Evolutionary conservation across 2,329 filamentous ascomycete species (phyloP), one percentile per base, ranked within the genome.

Genomic region (Biscogniauxia mediterranea): DNA sequence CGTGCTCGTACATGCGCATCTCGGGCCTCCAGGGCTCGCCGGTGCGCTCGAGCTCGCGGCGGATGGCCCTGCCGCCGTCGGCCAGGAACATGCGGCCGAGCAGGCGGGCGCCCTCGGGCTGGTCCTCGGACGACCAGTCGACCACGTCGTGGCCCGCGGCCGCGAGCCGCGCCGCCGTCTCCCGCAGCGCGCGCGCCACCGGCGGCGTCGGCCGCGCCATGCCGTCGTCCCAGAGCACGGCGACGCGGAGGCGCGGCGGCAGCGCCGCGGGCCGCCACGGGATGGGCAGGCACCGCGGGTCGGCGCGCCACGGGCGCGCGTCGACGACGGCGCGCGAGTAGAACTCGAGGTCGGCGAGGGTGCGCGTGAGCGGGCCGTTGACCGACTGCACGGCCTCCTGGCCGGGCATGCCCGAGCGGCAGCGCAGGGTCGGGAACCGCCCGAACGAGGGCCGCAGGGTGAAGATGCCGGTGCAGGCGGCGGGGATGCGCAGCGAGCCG

Each of bases 141-240:
- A 86, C 69, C 0, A 89, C 62, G 5, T 84, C 79, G 66, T 87
- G 78, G 1, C 81, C 82, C 0, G 79, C 77, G 0, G 69, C 72
- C 49, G 74, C 68, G 15, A 88, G 75, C 55, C 72, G 78, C 2
- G 75, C 72, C 0, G 77, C 78, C 0, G 83, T 74, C 5, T 77
- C 71, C 2, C 75, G 71, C 9, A 91, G 71, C 1, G 85, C 87
- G 5, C 87, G 79, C 0, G 79, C 74, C 2, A 91, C 80, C 0
- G 89, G 89, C 2, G 89, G 88, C 56, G 90, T 89, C 0, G 89
- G 89, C 5, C 74, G 79, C 4, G 89, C 87, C 55, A 87, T 79
- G 9, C 82, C 84, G 70, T 91, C 89, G 71, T 88, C 78, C 81
- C 83, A 86, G 73, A 90, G 78, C 32, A 91, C 82, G 4, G 78